Evolutionary conservation across 805 yeast species (phyloP).

Genomic region (Cyberlindnera meyerae): DNA sequence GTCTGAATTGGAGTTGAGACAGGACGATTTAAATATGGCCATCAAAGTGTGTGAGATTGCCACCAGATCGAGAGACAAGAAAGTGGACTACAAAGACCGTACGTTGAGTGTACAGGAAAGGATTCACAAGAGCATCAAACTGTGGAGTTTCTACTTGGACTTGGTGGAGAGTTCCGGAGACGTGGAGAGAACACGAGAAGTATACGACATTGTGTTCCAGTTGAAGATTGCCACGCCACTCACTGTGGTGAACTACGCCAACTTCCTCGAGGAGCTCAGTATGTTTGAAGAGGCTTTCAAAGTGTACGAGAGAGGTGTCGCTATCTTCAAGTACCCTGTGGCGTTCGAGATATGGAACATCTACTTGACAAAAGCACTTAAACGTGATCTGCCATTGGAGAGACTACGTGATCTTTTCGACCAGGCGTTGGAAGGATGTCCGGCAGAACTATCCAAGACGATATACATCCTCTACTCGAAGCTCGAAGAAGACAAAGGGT

Average conservation of each 20-base stretch:
- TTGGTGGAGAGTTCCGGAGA: slow-evolving; percentile 54
- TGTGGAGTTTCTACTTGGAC: slow-evolving; percentile 77
- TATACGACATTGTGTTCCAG: slow-evolving; percentile 50
- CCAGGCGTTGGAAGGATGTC: slow-evolving; percentile 51
- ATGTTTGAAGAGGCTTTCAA: slow-evolving; percentile 47
- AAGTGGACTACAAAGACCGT: slow-evolving; percentile 36
- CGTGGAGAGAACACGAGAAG: slow-evolving; percentile 31
- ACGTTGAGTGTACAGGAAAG: slow-evolving; percentile 50
- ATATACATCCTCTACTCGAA: slow-evolving; percentile 53
- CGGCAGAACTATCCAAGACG: slow-evolving; percentile 41
- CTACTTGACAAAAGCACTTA: slow-evolving; percentile 52
- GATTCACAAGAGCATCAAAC: slow-evolving; percentile 51
- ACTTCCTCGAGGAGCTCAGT: slow-evolving; percentile 45
- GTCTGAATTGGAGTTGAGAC: slow-evolving; percentile 60
- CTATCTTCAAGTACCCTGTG: slow-evolving; percentile 53
- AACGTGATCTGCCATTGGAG: slow-evolving; percentile 36
- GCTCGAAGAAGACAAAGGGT: slow-evolving; percentile 55
- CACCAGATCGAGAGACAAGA: slow-evolving; percentile 34
- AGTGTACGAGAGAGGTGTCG: slow-evolving; percentile 67
- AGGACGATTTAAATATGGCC: slow-evolving; percentile 42
- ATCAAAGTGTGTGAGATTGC: slow-evolving; percentile 38
- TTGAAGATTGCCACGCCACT: slow-evolving; percentile 66
- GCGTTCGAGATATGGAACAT: slow-evolving; percentile 68
- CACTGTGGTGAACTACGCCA: slow-evolving; percentile 61
- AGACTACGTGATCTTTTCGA: slow-evolving; percentile 73